Conservation (phyloP, 106 monocot genomes). For the Gastrodia elata region DNA sequence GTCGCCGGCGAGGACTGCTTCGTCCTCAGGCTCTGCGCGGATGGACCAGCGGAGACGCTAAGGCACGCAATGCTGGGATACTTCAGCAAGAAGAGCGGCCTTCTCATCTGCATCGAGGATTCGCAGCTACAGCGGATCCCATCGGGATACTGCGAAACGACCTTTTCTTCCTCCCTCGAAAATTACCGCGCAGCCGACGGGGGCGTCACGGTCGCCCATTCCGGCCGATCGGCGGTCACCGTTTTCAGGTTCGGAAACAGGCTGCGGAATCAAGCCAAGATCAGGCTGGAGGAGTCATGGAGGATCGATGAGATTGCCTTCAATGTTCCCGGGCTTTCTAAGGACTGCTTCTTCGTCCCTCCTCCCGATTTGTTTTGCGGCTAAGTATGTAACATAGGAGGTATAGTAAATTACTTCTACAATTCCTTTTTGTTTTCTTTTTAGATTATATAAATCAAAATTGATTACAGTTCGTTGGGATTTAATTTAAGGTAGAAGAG, state of each 20-base stretch:
- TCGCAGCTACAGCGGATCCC: slow-evolving; percentile 52
- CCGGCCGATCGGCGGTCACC: slow-evolving; percentile 39
- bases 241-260: slow-evolving; percentile 50
- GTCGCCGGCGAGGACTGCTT: slow-evolving; percentile 54
- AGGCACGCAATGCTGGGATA: slow-evolving; percentile 54
- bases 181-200: slow-evolving; percentile 47
- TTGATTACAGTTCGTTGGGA: too few species aligned
- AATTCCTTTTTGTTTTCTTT: too few species aligned
- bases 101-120: slow-evolving; percentile 42
- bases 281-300: slow-evolving; percentile 57
- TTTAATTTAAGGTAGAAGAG: too few species aligned
- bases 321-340: slow-evolving; percentile 54
- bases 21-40: slow-evolving; percentile 52
- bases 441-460: too few species aligned
- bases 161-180: slow-evolving; percentile 39
- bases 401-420: too few species aligned
- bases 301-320: slow-evolving; percentile 58
- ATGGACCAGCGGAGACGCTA: slow-evolving; percentile 48
- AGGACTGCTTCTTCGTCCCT: slow-evolving; percentile 65
- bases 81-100: slow-evolving; percentile 52
- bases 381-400: too few species aligned
- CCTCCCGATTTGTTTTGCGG: slow-evolving; percentile 34
- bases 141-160: slow-evolving; percentile 57
- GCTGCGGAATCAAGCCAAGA: slow-evolving; percentile 47
- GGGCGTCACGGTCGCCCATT: slow-evolving; percentile 59